Percentiles rank a stretch among this genome's conserved stretches.
Evolutionary conservation across 2,329 filamentous ascomycete genomes (phyloP).

Genomic region (Teratosphaeria destructans): DNA sequence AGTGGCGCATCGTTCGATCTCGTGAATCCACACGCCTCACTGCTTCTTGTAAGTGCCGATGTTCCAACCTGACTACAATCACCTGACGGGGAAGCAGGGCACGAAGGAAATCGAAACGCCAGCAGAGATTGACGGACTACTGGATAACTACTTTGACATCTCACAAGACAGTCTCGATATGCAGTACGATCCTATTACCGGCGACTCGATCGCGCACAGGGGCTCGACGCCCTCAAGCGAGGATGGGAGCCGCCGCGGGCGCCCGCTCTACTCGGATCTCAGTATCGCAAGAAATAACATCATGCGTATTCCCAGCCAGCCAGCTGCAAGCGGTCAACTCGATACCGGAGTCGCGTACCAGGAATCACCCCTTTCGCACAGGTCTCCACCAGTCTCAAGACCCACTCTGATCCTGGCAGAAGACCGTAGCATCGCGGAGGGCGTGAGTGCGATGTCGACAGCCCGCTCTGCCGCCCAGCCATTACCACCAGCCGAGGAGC

Average conservation of each 20-base stretch:
- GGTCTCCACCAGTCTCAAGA: not conserved
- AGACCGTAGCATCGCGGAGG: not conserved
- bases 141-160: slow-evolving; percentile 22
- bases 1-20: slow-evolving; percentile 25
- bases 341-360: not conserved
- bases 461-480: not conserved
- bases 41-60: slow-evolving; percentile 12
- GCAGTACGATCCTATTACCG: slow-evolving; percentile 5
- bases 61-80: not conserved
- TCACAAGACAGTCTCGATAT: slow-evolving; percentile 5
- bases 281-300: slow-evolving; percentile 20
- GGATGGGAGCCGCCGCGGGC: slow-evolving; percentile 10
- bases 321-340: not conserved
- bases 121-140: slow-evolving; percentile 23
- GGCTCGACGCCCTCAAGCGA: slow-evolving; percentile 6
- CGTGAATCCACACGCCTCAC: slow-evolving; percentile 25
- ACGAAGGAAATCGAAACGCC: slow-evolving; percentile 21
- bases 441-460: not conserved
- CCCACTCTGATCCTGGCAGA: not conserved
- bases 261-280: slow-evolving; percentile 17
- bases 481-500: not conserved
- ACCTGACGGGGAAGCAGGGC: slow-evolving; percentile 4
- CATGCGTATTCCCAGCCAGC: slow-evolving; percentile 9
- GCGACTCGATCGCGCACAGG: slow-evolving; percentile 4
- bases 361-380: not conserved